Percentiles rank a stretch among this genome's conserved stretches.
Conservation (phyloP, 1,284 basidiomycete genomes). For the Puccinia brachypodii region DNA sequence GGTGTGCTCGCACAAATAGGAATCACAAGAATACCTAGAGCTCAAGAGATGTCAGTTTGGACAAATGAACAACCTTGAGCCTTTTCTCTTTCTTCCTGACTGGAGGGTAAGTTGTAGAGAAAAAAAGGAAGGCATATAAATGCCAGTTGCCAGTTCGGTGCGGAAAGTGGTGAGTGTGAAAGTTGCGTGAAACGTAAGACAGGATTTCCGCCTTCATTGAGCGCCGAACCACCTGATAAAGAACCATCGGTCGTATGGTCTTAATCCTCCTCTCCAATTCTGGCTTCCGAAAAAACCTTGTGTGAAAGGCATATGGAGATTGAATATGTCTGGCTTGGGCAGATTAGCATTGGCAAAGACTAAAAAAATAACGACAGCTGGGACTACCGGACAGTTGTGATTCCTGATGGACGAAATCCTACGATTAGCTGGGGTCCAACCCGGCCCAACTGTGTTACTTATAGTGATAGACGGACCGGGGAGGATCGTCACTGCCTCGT, state of each 20-base stretch:
- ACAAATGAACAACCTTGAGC: conserved; percentile 16
- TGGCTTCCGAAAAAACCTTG: not conserved
- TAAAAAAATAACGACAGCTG: not conserved
- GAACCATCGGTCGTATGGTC: not conserved
- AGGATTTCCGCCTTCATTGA: conserved; percentile 11
- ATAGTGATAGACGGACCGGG: not conserved
- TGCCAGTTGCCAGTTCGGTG: not conserved
- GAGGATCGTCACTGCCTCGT: not conserved
- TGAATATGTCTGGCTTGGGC: not conserved
- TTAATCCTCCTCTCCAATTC: not conserved
- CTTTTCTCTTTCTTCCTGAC: not conserved
- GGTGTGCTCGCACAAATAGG: not conserved
- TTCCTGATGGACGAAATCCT: conserved; percentile 3
- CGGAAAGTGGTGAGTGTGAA: not conserved
- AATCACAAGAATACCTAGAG: not conserved
- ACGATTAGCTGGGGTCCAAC: conserved; percentile 4
- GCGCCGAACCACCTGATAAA: not conserved
- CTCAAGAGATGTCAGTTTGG: not conserved
- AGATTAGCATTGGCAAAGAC: not conserved
- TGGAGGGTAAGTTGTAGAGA: not conserved
- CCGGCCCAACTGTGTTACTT: not conserved
- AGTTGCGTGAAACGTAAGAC: not conserved
- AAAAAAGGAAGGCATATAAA: conserved; percentile 13
- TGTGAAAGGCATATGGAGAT: conserved; percentile 1
- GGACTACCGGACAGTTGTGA: conserved; percentile 4